phyloP scores from a whole-genome alignment of 2,329 filamentous ascomycete genomes.

The Diaporthe ilicicola region DNA sequence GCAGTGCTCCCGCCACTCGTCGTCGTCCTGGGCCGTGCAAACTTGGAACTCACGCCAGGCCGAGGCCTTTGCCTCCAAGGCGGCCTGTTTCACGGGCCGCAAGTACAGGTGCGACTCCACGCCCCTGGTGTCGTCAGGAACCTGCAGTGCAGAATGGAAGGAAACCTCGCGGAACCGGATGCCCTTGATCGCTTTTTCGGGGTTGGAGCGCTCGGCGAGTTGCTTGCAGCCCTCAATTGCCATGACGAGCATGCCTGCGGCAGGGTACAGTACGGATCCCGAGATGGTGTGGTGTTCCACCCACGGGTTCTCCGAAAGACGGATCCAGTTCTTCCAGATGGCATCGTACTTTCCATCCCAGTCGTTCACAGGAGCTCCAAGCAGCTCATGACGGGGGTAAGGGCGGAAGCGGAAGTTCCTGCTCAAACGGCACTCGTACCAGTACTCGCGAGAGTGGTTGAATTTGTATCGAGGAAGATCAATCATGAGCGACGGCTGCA shows the following conservation, averaged over 20 bases:
- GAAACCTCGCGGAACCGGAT: conserved; percentile 33
- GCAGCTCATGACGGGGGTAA: conserved; percentile 41
- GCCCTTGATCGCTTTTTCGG: not conserved
- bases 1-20: conserved; percentile 37
- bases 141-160: conserved; percentile 35
- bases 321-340: not conserved
- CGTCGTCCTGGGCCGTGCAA: conserved; percentile 34
- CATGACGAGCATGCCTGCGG: conserved; percentile 35
- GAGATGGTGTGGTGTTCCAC: not conserved
- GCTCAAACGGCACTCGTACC: conserved; percentile 34
- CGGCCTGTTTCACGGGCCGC: conserved; percentile 25
- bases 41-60: conserved; percentile 40
- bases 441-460: not conserved
- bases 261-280: not conserved
- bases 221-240: conserved; percentile 40
- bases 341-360: not conserved
- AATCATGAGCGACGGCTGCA: not conserved
- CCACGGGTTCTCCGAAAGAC: not conserved
- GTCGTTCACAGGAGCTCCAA: not conserved
- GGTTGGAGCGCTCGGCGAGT: conserved; percentile 24
- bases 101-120: conserved; percentile 34
- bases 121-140: conserved; percentile 33
- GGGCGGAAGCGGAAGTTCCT: conserved; percentile 44
- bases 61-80: not conserved
- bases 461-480: conserved; percentile 8